These are phyloP conservation scores for Moesziomyces parantarcticus DNA, from an alignment of 1,284 basidiomycete species.

Conservation along the genomic window DNA sequence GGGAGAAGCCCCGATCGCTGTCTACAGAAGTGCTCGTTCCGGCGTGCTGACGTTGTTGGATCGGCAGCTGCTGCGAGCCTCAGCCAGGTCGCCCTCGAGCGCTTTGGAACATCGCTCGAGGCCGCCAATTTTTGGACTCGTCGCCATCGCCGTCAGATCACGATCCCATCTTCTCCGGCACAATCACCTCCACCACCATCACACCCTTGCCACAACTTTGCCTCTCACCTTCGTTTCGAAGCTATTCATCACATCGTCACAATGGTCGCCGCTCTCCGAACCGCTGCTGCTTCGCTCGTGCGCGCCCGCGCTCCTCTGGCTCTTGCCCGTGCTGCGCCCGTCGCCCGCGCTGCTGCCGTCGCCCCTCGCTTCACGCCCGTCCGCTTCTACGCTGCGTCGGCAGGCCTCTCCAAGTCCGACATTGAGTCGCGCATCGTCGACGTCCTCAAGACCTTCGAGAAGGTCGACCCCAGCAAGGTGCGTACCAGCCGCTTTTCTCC, in stretches of 20 bases:
- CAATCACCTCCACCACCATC: constrained; percentile 5
- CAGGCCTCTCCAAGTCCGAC: constrained; percentile 78
- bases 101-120: constrained; percentile 16
- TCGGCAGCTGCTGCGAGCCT: background rate
- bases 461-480: constrained; percentile 82
- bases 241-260: constrained; percentile 11
- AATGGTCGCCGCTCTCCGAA: constrained; percentile 54
- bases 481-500: constrained; percentile 4
- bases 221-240: background rate
- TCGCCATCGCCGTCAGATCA: constrained; percentile 27
- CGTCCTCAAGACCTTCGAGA: constrained; percentile 93
- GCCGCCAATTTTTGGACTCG: constrained; percentile 25
- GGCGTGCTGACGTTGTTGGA: background rate
- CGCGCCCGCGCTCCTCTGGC: constrained; percentile 43
- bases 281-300: constrained; percentile 46
- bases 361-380: constrained; percentile 47
- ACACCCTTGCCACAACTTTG: background rate
- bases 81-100: background rate
- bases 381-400: constrained; percentile 78
- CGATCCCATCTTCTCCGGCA: too few relatives aligned
- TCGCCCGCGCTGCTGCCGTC: constrained; percentile 48
- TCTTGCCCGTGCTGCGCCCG: constrained; percentile 31
- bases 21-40: background rate
- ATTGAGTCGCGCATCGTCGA: constrained; percentile 86
- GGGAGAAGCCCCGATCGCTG: background rate